phyloP scores from a whole-genome alignment of 495 filamentous ascomycete genomes.

The Neurospora hispaniola region DNA sequence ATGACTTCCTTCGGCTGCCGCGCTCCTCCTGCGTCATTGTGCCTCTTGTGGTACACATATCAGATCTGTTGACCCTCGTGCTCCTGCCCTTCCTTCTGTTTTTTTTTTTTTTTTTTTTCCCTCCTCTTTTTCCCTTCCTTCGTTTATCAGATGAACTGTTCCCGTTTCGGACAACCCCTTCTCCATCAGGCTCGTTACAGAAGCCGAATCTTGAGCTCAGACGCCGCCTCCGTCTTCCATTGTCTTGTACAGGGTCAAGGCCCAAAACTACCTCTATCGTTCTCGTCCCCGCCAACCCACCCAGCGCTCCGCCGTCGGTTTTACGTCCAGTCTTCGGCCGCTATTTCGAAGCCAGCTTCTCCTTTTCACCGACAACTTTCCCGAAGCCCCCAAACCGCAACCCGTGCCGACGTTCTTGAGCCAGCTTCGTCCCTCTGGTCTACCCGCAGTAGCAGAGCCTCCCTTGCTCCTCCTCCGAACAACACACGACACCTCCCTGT shows the following conservation, averaged over 20 bases:
- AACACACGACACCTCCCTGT: slow-evolving; percentile 1
- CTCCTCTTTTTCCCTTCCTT: not conserved
- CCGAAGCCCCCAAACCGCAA: not conserved
- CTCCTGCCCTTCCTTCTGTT: not conserved
- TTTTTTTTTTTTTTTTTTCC: not conserved
- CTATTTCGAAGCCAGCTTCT: not conserved
- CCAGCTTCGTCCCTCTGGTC: not conserved
- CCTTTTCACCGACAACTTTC: not conserved
- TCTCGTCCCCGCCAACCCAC: not conserved
- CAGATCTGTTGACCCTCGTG: not conserved
- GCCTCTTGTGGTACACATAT: not conserved
- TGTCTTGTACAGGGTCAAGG: not conserved
- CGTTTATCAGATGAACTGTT: not conserved
- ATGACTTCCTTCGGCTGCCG: not conserved
- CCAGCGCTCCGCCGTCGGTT: not conserved
- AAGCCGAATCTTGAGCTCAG: not conserved
- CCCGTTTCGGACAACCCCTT: not conserved
- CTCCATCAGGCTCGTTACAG: not conserved
- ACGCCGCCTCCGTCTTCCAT: not conserved
- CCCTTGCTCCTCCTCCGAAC: not conserved
- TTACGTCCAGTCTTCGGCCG: not conserved
- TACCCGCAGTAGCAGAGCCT: not conserved
- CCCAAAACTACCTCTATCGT: not conserved
- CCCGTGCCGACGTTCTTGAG: not conserved
- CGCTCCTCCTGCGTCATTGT: not conserved